phyloP scores from a whole-genome alignment of 371 early-diverging fungal species.

The Catenaria anguillulae region DNA sequence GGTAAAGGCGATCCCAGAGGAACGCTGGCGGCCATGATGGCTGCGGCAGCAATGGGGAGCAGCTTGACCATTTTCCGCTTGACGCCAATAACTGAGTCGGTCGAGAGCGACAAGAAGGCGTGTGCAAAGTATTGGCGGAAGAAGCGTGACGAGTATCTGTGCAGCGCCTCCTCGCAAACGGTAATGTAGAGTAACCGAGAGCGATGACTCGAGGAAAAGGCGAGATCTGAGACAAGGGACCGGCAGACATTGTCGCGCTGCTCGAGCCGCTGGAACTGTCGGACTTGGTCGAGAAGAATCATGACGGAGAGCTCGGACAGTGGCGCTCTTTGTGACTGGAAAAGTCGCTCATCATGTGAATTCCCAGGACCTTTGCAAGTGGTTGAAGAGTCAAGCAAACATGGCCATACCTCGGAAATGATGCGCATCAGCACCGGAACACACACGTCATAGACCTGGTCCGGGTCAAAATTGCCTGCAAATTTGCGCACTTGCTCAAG shows the following conservation, averaged over 20 bases:
- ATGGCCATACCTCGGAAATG: constrained; percentile 3
- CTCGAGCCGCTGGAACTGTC: constrained; percentile 6
- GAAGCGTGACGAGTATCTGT: not conserved
- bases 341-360: not conserved
- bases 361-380: no score
- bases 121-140: constrained; percentile 7
- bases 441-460: constrained; percentile 5
- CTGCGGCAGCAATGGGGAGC: not conserved
- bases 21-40: not conserved
- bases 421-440: constrained; percentile 7
- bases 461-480: constrained; percentile 8
- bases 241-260: constrained; percentile 8
- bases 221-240: constrained; percentile 4
- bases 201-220: not conserved
- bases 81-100: constrained; percentile 5
- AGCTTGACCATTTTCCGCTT: constrained; percentile 2
- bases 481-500: not conserved
- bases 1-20: no score
- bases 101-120: constrained; percentile 1
- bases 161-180: not conserved
- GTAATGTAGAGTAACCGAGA: constrained; percentile 4
- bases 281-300: not conserved
- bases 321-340: not conserved
- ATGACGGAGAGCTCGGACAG: not conserved
- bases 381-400: no score